These are phyloP conservation scores for Fusarium ramigenum DNA, from an alignment of 2,329 filamentous ascomycete genomes.

Conservation along the genomic window DNA sequence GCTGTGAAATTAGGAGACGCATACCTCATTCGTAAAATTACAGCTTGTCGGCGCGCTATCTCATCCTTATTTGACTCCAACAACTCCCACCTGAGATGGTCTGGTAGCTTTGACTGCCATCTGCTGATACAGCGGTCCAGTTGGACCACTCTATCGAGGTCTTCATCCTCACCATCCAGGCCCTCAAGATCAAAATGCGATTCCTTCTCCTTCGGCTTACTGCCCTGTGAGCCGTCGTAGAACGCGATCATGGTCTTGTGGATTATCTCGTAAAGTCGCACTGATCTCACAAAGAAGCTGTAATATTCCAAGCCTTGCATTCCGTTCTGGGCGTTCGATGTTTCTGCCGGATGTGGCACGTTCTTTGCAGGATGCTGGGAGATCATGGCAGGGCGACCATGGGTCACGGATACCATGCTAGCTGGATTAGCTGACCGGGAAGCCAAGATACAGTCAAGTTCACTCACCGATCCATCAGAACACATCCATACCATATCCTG, in stretches of 20 bases:
- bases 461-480: constrained; percentile 51
- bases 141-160: constrained; percentile 46
- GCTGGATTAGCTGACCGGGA: not conserved
- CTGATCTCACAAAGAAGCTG: constrained; percentile 49
- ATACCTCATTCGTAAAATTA: constrained; percentile 49
- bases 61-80: constrained; percentile 31
- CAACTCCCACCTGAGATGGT: constrained; percentile 36
- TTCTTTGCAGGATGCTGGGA: constrained; percentile 38
- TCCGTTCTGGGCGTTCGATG: not conserved
- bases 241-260: constrained; percentile 45
- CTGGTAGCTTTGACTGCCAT: constrained; percentile 46
- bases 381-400: constrained; percentile 51
- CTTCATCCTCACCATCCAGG: constrained; percentile 31
- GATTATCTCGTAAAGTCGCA: constrained; percentile 51
- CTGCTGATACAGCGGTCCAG: constrained; percentile 45
- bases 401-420: constrained; percentile 50
- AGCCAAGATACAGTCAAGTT: accelerated
- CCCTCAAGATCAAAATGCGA: not conserved
- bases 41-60: constrained; percentile 44
- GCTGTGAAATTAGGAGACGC: not conserved
- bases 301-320: constrained; percentile 17
- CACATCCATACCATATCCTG: constrained; percentile 50
- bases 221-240: constrained; percentile 35
- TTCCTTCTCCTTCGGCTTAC: constrained; percentile 6
- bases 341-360: constrained; percentile 42